These are phyloP conservation scores for Aleurites moluccanus DNA, from an alignment of 441 rosid genomes.

Conservation along the genomic window DNA sequence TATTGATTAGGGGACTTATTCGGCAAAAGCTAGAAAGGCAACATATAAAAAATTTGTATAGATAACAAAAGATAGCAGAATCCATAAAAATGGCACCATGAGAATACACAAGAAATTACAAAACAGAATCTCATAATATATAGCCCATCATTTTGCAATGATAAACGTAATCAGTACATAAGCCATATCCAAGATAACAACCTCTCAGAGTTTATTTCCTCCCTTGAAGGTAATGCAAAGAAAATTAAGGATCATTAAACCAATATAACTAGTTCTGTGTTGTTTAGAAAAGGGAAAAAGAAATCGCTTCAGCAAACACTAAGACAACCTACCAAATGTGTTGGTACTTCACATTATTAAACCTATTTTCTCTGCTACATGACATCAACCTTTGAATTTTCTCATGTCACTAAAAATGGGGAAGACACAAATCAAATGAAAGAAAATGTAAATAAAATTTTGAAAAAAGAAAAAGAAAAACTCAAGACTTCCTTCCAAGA, in stretches of 20 bases:
- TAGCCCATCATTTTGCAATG: constrained; percentile 4
- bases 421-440: constrained; percentile 48
- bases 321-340: constrained; percentile 45
- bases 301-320: constrained; percentile 37
- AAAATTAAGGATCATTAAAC: constrained; percentile 40
- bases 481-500: constrained; percentile 45
- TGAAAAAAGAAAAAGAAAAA: constrained; percentile 26
- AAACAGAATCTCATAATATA: constrained; percentile 23
- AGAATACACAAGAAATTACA: constrained; percentile 29
- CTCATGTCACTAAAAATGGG: constrained; percentile 49
- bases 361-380: constrained; percentile 49
- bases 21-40: neutral
- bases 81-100: constrained; percentile 9
- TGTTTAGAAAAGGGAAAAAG: constrained; percentile 20
- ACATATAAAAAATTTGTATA: neutral
- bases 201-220: constrained; percentile 46
- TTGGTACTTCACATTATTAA: constrained; percentile 58
- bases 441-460: constrained; percentile 39
- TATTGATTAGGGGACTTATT: neutral
- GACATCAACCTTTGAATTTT: constrained; percentile 41
- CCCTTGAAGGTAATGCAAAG: constrained; percentile 37
- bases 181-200: constrained; percentile 41
- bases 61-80: neutral
- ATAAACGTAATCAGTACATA: constrained; percentile 46
- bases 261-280: constrained; percentile 42